phyloP scores from a whole-genome alignment of 441 rosid species.

The Syzygium malaccense region DNA sequence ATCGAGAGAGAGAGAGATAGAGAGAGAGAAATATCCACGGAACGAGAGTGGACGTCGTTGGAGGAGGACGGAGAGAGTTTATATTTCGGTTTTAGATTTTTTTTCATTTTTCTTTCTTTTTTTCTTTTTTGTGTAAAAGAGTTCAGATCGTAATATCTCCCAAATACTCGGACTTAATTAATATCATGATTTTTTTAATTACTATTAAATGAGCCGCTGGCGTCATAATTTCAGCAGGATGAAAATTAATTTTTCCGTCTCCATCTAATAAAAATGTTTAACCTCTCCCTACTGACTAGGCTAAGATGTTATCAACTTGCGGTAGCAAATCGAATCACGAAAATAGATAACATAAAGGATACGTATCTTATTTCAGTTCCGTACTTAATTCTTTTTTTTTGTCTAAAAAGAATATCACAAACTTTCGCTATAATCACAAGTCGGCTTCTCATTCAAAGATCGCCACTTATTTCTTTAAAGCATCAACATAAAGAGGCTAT shows the following conservation, averaged over 20 bases:
- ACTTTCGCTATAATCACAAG: background rate
- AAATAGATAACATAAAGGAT: background rate
- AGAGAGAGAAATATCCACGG: background rate
- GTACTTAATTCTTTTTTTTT: background rate
- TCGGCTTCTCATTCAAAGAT: no score
- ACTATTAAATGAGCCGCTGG: no score
- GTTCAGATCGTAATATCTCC: background rate
- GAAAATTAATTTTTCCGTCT: background rate
- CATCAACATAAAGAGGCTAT: no score
- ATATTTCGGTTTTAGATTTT: background rate
- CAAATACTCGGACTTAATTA: background rate
- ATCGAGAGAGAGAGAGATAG: background rate
- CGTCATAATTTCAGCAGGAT: background rate
- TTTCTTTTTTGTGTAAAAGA: background rate
- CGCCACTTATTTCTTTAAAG: no score
- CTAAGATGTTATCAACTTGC: background rate
- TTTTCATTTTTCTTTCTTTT: accelerated
- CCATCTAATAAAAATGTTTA: background rate
- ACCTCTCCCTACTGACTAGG: background rate
- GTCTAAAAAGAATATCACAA: background rate
- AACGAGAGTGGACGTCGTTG: background rate
- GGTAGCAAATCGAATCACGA: background rate
- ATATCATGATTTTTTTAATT: background rate
- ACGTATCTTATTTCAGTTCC: background rate
- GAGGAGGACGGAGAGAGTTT: background rate